Evolutionary conservation across 305 asterid species (phyloP).

Genomic region (Petunia hybrid): DNA sequence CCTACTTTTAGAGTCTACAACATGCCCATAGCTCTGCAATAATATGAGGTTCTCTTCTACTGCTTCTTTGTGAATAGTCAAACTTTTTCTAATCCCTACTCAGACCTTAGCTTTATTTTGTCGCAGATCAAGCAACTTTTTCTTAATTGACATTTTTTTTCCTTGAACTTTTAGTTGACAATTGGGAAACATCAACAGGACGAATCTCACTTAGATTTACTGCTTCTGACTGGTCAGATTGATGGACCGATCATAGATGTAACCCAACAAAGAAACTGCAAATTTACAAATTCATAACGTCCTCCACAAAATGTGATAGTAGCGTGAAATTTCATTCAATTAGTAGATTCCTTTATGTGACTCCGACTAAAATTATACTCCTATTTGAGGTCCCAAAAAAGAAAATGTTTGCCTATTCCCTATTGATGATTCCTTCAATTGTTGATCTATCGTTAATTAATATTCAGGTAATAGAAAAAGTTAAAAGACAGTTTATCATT

Average conservation of each 20-base stretch:
- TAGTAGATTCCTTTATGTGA: neutral
- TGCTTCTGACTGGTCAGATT: constrained; percentile 29
- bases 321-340: neutral
- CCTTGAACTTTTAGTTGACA: neutral
- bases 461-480: neutral
- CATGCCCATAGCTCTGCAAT: constrained; percentile 10
- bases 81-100: neutral
- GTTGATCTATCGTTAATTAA: neutral
- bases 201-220: neutral
- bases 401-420: neutral
- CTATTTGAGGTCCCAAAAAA: neutral
- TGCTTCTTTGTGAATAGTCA: neutral
- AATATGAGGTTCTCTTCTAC: neutral
- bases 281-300: constrained; percentile 15
- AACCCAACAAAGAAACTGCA: constrained; percentile 30
- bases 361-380: neutral
- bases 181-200: neutral
- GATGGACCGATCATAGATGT: constrained; percentile 27
- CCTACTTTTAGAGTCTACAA: neutral
- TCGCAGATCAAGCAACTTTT: neutral
- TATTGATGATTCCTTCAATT: neutral
- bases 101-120: neutral
- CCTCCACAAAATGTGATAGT: constrained; percentile 1
- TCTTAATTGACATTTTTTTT: no score
- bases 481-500: neutral